A percentile compares a stretch with the other conserved stretches of the same genome.
These are phyloP conservation scores for Mycena latifolia DNA, from an alignment of 768 basidiomycete species.

Conservation along the genomic window DNA sequence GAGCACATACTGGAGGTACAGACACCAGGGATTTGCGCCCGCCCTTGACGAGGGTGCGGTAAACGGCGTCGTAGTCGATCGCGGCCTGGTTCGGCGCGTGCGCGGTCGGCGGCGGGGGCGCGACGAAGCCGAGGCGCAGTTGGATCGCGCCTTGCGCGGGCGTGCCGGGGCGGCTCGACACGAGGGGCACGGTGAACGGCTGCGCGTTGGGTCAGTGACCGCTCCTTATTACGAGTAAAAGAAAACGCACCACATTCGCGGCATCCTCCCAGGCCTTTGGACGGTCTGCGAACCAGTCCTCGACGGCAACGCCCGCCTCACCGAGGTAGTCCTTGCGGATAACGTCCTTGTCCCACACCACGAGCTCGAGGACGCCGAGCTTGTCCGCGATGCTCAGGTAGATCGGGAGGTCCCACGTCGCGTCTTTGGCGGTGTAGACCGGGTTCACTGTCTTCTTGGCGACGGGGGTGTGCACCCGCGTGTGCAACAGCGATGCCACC, in stretches of 20 bases:
- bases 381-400: conserved; percentile 81
- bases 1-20: conserved; percentile 75
- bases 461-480: conserved; percentile 79
- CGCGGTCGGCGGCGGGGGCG: conserved; percentile 56
- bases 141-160: conserved; percentile 54
- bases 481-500: conserved; percentile 70
- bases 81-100: conserved; percentile 42
- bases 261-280: conserved; percentile 69
- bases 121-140: conserved; percentile 62
- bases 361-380: conserved; percentile 83
- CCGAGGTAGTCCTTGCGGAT: conserved; percentile 95
- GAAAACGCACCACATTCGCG: conserved; percentile 72
- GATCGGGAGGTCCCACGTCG: conserved; percentile 92
- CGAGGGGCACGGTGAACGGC: conserved; percentile 53
- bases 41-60: conserved; percentile 71
- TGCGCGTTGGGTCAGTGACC: conserved; percentile 24
- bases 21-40: conserved; percentile 78
- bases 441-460: conserved; percentile 81
- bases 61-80: conserved; percentile 72
- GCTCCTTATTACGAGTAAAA: not conserved
- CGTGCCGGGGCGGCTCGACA: conserved; percentile 57
- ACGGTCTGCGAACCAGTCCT: conserved; percentile 79
- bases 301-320: conserved; percentile 82
- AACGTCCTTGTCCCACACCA: conserved; percentile 95
- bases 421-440: conserved; percentile 70